A percentile compares a stretch with the other conserved stretches of the same genome.
These are phyloP conservation scores for Thraustochytrium sp. DNA, from an alignment of 352 stramenopile genomes.

Conservation along the genomic window DNA sequence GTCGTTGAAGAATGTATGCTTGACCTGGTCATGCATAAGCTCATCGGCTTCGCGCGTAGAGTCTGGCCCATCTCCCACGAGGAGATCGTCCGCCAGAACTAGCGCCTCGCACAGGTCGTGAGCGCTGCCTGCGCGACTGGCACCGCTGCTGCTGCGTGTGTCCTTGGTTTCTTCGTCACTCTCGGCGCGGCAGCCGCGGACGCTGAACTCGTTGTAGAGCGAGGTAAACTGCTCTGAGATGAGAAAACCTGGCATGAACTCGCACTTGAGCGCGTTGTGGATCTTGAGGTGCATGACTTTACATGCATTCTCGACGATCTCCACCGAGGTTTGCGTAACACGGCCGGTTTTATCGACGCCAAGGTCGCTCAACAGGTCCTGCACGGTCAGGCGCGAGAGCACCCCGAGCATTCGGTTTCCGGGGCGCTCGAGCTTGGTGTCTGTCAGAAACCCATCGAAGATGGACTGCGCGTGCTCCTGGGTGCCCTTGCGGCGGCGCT, in stretches of 20 bases:
- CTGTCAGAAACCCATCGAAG: neutral
- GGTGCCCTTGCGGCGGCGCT: neutral
- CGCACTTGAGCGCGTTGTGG: conserved; percentile 23
- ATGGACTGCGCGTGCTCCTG: neutral
- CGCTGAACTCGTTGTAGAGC: neutral
- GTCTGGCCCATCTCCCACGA: too few species aligned
- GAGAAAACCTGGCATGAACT: conserved; percentile 30
- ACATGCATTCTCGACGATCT: neutral
- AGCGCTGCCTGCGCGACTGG: too few species aligned
- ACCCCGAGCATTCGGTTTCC: neutral
- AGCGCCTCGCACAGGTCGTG: too few species aligned
- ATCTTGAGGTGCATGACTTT: neutral
- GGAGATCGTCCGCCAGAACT: neutral
- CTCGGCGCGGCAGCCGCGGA: neutral
- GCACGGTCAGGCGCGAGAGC: neutral
- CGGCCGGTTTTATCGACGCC: neutral
- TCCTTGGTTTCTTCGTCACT: neutral
- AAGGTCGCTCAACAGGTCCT: neutral
- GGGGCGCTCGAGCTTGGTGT: neutral
- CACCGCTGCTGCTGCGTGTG: neutral
- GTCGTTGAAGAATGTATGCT: conserved; percentile 20
- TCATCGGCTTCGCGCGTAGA: neutral
- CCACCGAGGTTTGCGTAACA: neutral
- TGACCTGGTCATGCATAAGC: neutral
- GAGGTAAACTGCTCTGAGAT: conserved; percentile 25